Base-by-base conservation (phyloP, 345 rosid genomes). In the Conringia planisiliqua region DNA sequence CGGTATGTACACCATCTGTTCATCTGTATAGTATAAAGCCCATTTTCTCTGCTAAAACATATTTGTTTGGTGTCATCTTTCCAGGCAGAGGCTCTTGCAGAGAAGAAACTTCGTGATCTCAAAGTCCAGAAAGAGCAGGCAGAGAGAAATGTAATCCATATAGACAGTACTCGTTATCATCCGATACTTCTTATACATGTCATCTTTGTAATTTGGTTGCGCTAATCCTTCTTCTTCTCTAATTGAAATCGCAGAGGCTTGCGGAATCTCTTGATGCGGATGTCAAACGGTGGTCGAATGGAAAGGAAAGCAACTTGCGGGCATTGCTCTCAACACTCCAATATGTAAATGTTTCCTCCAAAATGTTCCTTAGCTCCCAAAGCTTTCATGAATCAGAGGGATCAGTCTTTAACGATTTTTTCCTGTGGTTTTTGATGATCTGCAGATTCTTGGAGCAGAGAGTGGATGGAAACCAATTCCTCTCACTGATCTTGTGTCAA, bases 21-120 rank as follows among this genome's bases (percentile, higher is more conserved):
- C 76, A 56, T 48, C 56, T 66, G 29, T 39, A 22, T 47, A 20
- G 26, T 10, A 51, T 55, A 40, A 40, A 17, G 33, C 51, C 52
- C 72, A 58, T 71, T 46, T 42, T 18, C 63, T 62, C 47, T 26
- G 55, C 46, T 40, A 76, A 24, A 61, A 64, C 74, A 71, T 13
- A 50, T 30, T 29, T 71, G 35, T 63, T 46, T 60, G 77, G 51
- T 74, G 47, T 36, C 42, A 42, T 56, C 32, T 22, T 85, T 88
- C 73, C 91, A 94, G 98, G 95, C 87, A 47, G 91, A 90, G 75
- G 96, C 93, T 77, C 96, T 94, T 62, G 93, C 89, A 54, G 98
- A 94, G 89, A 94, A 91, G 90, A 94, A 88, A 59, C 84, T 78
- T 85, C 90, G 85, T 4, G 98, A 94, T 79, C 88, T 84, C 70